These are phyloP conservation scores for Colletotrichum tofieldiae DNA, from an alignment of 2,329 filamentous ascomycete species.

Conservation along the genomic window DNA sequence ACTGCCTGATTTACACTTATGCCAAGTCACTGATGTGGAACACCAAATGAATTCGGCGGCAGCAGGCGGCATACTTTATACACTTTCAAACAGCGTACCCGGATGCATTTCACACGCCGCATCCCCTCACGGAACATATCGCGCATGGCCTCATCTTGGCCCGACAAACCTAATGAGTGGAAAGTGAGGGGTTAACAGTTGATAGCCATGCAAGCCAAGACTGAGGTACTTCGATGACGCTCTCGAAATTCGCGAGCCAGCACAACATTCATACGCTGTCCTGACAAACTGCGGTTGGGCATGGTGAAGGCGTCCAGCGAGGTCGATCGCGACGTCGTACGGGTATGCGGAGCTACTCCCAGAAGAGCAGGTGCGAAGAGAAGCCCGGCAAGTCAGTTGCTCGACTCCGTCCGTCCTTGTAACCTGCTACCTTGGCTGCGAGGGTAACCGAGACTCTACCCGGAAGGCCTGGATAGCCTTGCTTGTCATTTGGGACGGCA, in stretches of 20 bases:
- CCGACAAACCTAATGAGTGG: not conserved
- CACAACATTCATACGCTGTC: not conserved
- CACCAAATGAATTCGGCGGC: not conserved
- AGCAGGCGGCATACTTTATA: slow-evolving; percentile 5
- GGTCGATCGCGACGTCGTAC: slow-evolving; percentile 26
- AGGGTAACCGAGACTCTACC: slow-evolving; percentile 15
- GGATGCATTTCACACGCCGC: not conserved
- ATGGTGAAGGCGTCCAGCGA: slow-evolving; percentile 9
- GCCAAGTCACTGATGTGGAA: not conserved
- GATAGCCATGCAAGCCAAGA: slow-evolving; percentile 38
- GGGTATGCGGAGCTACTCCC: slow-evolving; percentile 29
- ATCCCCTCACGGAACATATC: not conserved
- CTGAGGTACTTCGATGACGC: slow-evolving; percentile 28
- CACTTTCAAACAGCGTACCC: not conserved
- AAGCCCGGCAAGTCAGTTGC: not conserved
- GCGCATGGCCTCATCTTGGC: not conserved
- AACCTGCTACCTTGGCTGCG: slow-evolving; percentile 16
- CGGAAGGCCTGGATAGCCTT: not conserved
- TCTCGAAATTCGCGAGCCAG: not conserved
- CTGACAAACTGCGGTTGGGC: not conserved
- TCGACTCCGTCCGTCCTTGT: slow-evolving; percentile 1
- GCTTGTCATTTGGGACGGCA: not conserved
- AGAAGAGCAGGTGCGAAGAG: slow-evolving; percentile 38
- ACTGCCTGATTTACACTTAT: not conserved
- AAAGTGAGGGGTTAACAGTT: slow-evolving; percentile 33